A percentile compares a stretch with the other conserved stretches of the same genome.
These are phyloP conservation scores for Yarrowia keelungensis DNA, from an alignment of 805 yeast species.

Conservation along the genomic window DNA sequence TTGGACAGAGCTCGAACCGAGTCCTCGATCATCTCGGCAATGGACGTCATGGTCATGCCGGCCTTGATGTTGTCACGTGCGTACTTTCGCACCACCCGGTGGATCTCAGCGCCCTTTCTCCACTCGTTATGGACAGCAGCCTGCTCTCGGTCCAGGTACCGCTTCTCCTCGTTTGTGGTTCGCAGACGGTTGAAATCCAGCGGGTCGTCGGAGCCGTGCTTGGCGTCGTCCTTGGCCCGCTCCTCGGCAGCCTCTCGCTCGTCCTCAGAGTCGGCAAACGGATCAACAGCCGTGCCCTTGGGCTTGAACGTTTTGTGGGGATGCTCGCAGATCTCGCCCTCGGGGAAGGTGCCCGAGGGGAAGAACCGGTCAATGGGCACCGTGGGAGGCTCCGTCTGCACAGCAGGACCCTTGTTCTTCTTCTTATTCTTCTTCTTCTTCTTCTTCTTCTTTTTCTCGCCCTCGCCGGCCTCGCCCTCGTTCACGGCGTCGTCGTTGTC, in stretches of 20 bases:
- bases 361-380: conserved; percentile 71
- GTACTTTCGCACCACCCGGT: conserved; percentile 84
- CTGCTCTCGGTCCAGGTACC: conserved; percentile 72
- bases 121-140: conserved; percentile 78
- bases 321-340: conserved; percentile 61
- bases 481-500: conserved; percentile 50
- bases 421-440: conserved; percentile 61
- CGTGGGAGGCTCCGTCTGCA: conserved; percentile 56
- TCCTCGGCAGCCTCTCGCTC: conserved; percentile 35
- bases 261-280: conserved; percentile 36
- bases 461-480: conserved; percentile 44
- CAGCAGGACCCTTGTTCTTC: conserved; percentile 58
- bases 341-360: conserved; percentile 79
- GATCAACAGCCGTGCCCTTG: conserved; percentile 32
- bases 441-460: conserved; percentile 59
- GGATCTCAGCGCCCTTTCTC: conserved; percentile 96
- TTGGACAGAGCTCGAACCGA: conserved; percentile 78
- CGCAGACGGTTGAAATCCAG: conserved; percentile 71
- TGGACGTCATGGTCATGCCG: conserved; percentile 89
- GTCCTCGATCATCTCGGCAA: conserved; percentile 89
- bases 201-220: conserved; percentile 67
- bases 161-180: conserved; percentile 83
- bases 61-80: conserved; percentile 79
- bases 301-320: conserved; percentile 38
- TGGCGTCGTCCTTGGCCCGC: conserved; percentile 36